Conservation (phyloP, 2,329 filamentous ascomycete species). For the Neonectria neomacrospora region DNA sequence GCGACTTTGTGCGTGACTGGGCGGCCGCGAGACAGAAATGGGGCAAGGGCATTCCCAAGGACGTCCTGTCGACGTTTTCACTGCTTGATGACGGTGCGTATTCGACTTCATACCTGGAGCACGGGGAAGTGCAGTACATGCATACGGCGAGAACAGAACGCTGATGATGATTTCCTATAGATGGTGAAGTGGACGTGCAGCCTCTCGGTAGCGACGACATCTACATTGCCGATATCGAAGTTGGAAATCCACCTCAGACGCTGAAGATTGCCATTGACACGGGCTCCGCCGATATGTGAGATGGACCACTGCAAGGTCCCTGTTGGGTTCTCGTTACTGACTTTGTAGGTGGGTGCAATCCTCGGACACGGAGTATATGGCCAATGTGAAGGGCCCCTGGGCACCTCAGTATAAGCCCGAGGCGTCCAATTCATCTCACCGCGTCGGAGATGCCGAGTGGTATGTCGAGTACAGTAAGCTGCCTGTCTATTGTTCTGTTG, state of each 20-base stretch:
- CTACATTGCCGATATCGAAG: slow-evolving; percentile 56
- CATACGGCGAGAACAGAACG: background rate
- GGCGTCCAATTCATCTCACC: slow-evolving; percentile 56
- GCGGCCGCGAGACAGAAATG: slow-evolving; percentile 49
- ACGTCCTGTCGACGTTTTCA: slow-evolving; percentile 39
- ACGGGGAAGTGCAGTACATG: background rate
- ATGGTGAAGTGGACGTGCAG: slow-evolving; percentile 48
- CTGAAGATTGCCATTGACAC: slow-evolving; percentile 64
- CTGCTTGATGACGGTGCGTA: slow-evolving; percentile 46
- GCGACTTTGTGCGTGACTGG: slow-evolving; percentile 50
- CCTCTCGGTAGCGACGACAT: slow-evolving; percentile 55
- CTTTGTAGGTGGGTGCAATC: slow-evolving; percentile 64
- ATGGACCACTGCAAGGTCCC: slow-evolving; percentile 37
- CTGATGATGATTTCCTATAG: slow-evolving; percentile 41
- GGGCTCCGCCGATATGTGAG: slow-evolving; percentile 72
- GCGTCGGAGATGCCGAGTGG: slow-evolving; percentile 60
- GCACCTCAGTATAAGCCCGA: slow-evolving; percentile 57
- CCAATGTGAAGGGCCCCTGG: slow-evolving; percentile 50
- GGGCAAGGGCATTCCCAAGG: slow-evolving; percentile 42
- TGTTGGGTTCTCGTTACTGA: slow-evolving; percentile 14
- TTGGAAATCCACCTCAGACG: slow-evolving; percentile 61
- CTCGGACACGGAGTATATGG: slow-evolving; percentile 55
- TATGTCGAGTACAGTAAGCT: slow-evolving; percentile 60
- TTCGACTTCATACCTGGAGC: background rate
- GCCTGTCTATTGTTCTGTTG: slow-evolving; percentile 25